phyloP scores from a whole-genome alignment of 805 yeast genomes.

The Starmerella scarabaei region DNA sequence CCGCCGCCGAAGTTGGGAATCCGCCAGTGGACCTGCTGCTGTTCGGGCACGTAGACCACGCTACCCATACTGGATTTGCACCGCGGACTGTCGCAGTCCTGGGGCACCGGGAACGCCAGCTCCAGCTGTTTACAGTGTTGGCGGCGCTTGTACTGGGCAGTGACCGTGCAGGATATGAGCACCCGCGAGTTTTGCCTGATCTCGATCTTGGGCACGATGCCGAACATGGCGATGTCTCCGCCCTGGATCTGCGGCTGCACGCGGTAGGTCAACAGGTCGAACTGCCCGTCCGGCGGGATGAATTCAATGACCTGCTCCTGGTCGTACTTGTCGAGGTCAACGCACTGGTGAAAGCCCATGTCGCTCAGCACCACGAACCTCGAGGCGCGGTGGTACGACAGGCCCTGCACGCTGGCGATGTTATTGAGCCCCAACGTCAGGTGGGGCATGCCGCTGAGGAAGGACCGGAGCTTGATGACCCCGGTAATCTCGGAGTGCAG shows the following conservation, averaged over 20 bases:
- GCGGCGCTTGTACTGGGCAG: constrained; percentile 51
- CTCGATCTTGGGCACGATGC: constrained; percentile 37
- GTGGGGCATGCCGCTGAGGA: constrained; percentile 81
- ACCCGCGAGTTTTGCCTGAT: constrained; percentile 31
- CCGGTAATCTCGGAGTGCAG: constrained; percentile 59
- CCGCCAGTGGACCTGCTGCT: constrained; percentile 59
- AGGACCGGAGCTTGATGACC: constrained; percentile 56
- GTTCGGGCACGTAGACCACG: constrained; percentile 59
- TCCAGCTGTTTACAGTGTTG: constrained; percentile 48
- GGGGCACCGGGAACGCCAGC: constrained; percentile 51
- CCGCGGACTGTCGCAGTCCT: constrained; percentile 45
- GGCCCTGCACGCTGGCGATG: constrained; percentile 12
- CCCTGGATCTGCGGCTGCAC: constrained; percentile 22
- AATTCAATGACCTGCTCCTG: constrained; percentile 50
- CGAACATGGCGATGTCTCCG: constrained; percentile 35
- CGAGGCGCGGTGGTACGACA: constrained; percentile 21
- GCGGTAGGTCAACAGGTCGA: constrained; percentile 49
- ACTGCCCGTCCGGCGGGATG: constrained; percentile 84
- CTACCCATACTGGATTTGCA: constrained; percentile 62
- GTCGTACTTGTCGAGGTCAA: constrained; percentile 54
- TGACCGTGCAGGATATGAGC: constrained; percentile 38
- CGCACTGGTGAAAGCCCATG: constrained; percentile 79
- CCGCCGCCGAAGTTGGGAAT: constrained; percentile 56
- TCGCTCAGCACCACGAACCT: constrained; percentile 39
- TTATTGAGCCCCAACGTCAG: constrained; percentile 61